phyloP scores from a whole-genome alignment of 2,329 filamentous ascomycete genomes.

The Pseudogymnoascus sp. region DNA sequence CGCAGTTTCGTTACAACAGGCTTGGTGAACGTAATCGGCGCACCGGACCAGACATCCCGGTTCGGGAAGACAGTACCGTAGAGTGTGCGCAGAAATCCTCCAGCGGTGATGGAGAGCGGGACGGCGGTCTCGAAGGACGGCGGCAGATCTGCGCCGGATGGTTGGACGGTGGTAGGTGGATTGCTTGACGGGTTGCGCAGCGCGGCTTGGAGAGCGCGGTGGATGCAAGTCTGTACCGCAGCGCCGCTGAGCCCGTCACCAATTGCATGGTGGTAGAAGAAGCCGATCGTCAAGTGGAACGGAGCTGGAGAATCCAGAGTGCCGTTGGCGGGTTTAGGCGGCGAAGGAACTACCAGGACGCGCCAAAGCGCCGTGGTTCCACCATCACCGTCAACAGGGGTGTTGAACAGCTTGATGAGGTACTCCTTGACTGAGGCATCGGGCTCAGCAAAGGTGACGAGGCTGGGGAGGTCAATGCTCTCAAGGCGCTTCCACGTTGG shows the following conservation, averaged over 20 bases:
- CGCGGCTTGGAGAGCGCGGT: slow-evolving; percentile 40
- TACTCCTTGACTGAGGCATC: not conserved
- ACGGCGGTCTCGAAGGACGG: not conserved
- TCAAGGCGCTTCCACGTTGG: not conserved
- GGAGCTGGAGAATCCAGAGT: not conserved
- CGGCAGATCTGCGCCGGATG: not conserved
- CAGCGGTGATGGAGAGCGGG: not conserved
- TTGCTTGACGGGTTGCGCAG: slow-evolving; percentile 38
- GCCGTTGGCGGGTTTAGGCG: not conserved
- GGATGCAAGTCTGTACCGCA: slow-evolving; percentile 4
- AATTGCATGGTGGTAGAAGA: slow-evolving; percentile 46
- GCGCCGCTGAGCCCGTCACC: slow-evolving; percentile 44
- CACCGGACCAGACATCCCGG: not conserved
- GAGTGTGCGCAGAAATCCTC: slow-evolving; percentile 26
- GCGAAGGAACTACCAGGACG: not conserved
- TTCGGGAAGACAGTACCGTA: slow-evolving; percentile 28
- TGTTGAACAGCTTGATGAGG: not conserved
- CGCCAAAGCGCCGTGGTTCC: slow-evolving; percentile 6
- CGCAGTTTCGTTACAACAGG: not conserved
- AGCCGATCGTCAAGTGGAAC: slow-evolving; percentile 35
- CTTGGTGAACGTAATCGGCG: not conserved
- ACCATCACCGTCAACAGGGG: not conserved
- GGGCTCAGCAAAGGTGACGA: not conserved
- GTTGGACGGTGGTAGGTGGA: slow-evolving; percentile 9
- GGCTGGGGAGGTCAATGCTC: not conserved